Evolutionary conservation across 257 asterid genomes (phyloP), one percentile per base, ranked within the genome.

Genomic region (Solanum arcanum): DNA sequence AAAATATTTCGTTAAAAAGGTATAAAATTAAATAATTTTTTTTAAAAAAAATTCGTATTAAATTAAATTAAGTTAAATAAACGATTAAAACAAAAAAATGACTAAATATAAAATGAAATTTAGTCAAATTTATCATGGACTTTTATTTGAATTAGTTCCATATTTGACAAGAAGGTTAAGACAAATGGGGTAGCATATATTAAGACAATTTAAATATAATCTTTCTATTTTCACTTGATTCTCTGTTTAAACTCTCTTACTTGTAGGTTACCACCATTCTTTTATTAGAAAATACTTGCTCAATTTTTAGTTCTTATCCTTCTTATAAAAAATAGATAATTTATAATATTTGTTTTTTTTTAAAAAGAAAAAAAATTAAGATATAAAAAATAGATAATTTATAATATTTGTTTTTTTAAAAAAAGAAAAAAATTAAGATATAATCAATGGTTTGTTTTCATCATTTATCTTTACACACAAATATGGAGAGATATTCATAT

Each of bases 1-100:
- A n/a, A 1, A n/a, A 14, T 14, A 0, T 64, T n/a, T 62, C 11
- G 2, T 7, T 4, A 62, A 1, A 23, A 23, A 29, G 4, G 2
- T 23, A 23, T 6, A 60, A 23, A 60, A 60, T 23, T 23, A 0
- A 60, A 33, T 1, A 33, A 3, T 33, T 33, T 4, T 33, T 33
- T 33, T n/a, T 0, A 29, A 29, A 29, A 29, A 29, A 29, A 29
- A 29, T 29, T 5, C 5, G 1, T n/a, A 5, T 64, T 2, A 64
- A n/a, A 16, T 5, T 2, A 11, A 64, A 56, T 56, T 6, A 56
- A 64, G 12, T 5, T 2, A 25, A 12, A n/a, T 12, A 64, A 64
- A 64, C 3, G 2, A 64, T n/a, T 64, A 7, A 64, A 62, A n/a
- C 15, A n/a, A 64, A 2, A 15, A 3, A 64, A 2, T 64, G 3